Evolutionary conservation across 805 yeast genomes (phyloP).

Genomic region (Ogataea kodamae): DNA sequence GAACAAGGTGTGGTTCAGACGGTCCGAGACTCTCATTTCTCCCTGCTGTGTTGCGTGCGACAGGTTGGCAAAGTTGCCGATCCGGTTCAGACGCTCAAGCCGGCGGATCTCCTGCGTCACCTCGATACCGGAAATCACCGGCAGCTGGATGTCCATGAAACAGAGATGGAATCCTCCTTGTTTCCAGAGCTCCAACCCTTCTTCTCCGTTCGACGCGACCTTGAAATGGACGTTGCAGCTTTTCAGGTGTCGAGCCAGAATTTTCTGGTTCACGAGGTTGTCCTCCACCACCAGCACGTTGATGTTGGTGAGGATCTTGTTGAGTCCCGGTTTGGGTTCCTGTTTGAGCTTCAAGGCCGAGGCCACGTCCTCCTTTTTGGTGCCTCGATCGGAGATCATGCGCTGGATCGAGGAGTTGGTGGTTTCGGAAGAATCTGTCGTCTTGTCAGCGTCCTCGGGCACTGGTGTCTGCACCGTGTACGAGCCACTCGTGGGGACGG

Average conservation of each 20-base stretch:
- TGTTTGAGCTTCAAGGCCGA: conserved; percentile 14
- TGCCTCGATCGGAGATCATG: conserved; percentile 4
- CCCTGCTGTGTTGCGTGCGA: conserved; percentile 19
- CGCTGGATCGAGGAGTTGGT: conserved; percentile 6
- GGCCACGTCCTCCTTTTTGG: conserved; percentile 15
- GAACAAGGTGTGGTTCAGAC: conserved; percentile 58
- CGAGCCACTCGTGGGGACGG: not conserved
- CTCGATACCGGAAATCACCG: conserved; percentile 93
- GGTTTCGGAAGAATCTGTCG: conserved; percentile 5
- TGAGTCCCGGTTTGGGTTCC: conserved; percentile 38
- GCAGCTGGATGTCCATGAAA: conserved; percentile 95
- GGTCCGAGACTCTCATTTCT: conserved; percentile 40
- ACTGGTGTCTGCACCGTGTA: conserved; percentile 2
- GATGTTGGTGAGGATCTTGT: conserved; percentile 79
- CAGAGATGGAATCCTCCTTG: conserved; percentile 93
- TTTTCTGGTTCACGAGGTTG: conserved; percentile 88
- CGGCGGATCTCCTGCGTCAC: conserved; percentile 90
- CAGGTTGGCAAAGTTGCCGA: conserved; percentile 51
- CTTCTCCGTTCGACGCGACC: conserved; percentile 90
- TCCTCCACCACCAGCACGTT: conserved; percentile 94
- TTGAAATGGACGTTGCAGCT: conserved; percentile 80
- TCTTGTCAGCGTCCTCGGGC: conserved; percentile 5
- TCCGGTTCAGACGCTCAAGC: conserved; percentile 72
- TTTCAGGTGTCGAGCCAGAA: conserved; percentile 82
- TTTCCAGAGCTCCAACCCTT: conserved; percentile 93